Evolutionary conservation across 192 early-diverging fungal species (phyloP), one percentile per base, ranked within the genome.

Genomic region (Geosiphon pyriformis): DNA sequence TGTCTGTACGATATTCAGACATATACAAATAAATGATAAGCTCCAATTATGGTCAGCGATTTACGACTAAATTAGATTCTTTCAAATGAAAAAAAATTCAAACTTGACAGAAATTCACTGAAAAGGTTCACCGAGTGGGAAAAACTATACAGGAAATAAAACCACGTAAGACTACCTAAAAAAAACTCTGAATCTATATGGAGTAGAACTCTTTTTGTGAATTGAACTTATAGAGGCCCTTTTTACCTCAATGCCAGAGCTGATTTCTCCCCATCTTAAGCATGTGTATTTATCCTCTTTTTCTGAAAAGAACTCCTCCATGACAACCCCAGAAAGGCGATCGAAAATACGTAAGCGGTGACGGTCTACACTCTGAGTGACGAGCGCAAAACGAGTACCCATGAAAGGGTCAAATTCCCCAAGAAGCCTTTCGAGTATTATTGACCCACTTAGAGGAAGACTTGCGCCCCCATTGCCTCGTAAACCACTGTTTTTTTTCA

Each of bases 321-420:
- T 85, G 33, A 82, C 73, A 50, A 68, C 81, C 46, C 78, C 74
- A 22, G 73, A 73, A 62, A 74, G 70, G 22, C 77, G 71, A 27
- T 85, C 80, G 47, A 84, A 84, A 59, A 84, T 70, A 30, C 81
- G 75, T 11, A 85, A 71, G 47, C 79, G 79, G 56, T 79, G 73
- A 55, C 74, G 77, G 77, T 85, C 83, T 60, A 82, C 68, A 69
- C 77, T 74, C 23, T 76, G 81, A 10, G 76, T 85, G 32, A 85
- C 78, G 46, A 82, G 12, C 4, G 63, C 63, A 52, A 65, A 65
- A 34, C 29, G 53, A 11, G 51, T 50, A n/a, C 25, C 63, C 22
- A 22, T 31, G 0, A 37, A 11, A 18, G 50, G 35, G 35, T 65
- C 51, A 65, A 65, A 65, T 10, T 47, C 20, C 3, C 12, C 58